Percentiles rank a stretch among this genome's conserved stretches.
Evolutionary conservation across 108 stramenopile species (phyloP).

Genomic region (Chaetoceros muelleri): DNA sequence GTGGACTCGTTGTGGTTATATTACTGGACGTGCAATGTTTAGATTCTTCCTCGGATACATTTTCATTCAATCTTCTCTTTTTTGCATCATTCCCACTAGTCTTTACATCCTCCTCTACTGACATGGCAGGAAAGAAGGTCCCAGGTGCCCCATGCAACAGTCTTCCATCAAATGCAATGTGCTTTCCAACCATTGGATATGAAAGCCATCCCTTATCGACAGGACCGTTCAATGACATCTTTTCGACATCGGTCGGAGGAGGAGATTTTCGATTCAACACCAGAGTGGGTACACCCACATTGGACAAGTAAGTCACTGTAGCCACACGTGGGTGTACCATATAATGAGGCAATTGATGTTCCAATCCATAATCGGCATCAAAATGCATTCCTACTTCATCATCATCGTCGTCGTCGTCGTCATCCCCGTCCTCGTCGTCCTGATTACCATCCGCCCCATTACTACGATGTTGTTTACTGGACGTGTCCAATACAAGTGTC

Average conservation of each 20-base stretch:
- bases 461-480: slow-evolving; percentile 3
- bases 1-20: not conserved
- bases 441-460: slow-evolving; percentile 1
- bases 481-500: slow-evolving; percentile 73
- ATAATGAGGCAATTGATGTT: slow-evolving; percentile 55
- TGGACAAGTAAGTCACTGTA: slow-evolving; percentile 80
- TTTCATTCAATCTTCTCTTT: not conserved
- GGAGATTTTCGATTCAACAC: slow-evolving; percentile 51
- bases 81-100: too few species aligned
- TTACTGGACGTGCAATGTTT: too few species aligned
- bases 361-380: slow-evolving; percentile 85
- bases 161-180: slow-evolving; percentile 83
- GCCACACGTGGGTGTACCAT: slow-evolving; percentile 74
- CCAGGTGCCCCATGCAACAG: slow-evolving; percentile 86
- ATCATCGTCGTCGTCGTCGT: slow-evolving; percentile 42
- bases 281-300: slow-evolving; percentile 77
- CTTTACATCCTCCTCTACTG: not conserved
- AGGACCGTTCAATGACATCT: slow-evolving; percentile 42
- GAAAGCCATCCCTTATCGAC: slow-evolving; percentile 66
- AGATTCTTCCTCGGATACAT: not conserved
- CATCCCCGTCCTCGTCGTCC: slow-evolving; percentile 23
- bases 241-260: slow-evolving; percentile 40
- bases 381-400: slow-evolving; percentile 85
- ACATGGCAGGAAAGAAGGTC: slow-evolving; percentile 43
- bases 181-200: slow-evolving; percentile 68